Percentiles rank a stretch among this genome's conserved stretches.
phyloP scores from a whole-genome alignment of 345 rosid genomes.

The Eucalyptus sideroxylon region DNA sequence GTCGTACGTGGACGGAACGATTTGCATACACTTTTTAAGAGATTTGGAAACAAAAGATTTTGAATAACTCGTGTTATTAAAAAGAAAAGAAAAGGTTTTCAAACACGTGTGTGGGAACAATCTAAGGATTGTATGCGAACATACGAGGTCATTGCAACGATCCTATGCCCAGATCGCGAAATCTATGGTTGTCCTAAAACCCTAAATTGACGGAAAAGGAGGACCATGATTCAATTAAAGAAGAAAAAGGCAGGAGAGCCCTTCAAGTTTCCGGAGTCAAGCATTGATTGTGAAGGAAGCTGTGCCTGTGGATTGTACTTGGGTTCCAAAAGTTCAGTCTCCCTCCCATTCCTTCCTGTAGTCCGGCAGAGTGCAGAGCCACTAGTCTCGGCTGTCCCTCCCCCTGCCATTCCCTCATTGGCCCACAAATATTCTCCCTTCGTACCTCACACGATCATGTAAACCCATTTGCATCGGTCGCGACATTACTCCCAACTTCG shows the following conservation, averaged over 20 bases:
- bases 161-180: background rate
- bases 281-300: background rate
- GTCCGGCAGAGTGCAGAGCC: background rate
- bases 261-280: background rate
- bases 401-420: background rate
- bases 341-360: background rate
- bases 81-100: background rate
- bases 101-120: background rate
- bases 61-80: too few relatives aligned
- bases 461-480: background rate
- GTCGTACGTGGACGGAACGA: background rate
- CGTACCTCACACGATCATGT: background rate
- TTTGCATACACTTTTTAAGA: background rate
- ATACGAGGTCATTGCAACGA: background rate
- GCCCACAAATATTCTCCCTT: background rate
- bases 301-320: background rate
- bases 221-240: background rate
- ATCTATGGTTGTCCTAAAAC: background rate
- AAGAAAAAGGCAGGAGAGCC: background rate
- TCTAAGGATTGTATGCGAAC: background rate
- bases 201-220: background rate
- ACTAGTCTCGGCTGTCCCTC: background rate
- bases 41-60: background rate
- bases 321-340: background rate
- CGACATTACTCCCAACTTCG: background rate